Evolutionary conservation across 495 filamentous ascomycete genomes (phyloP).

Genomic region (Aspergillus steynii): DNA sequence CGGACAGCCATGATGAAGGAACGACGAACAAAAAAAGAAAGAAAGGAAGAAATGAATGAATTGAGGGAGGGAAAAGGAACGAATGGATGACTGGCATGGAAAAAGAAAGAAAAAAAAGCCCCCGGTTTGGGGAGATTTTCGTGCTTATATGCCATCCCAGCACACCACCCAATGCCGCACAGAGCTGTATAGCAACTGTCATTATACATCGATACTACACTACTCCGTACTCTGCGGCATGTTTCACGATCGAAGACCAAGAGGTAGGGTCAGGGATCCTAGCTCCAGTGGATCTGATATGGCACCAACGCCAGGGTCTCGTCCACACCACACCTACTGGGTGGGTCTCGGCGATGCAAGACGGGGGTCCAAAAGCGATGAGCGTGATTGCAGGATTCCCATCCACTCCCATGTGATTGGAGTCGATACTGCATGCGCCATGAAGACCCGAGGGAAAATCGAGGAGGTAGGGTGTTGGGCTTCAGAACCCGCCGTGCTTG

Average conservation of each 20-base stretch:
- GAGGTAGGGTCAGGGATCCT: not conserved
- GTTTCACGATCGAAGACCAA: not conserved
- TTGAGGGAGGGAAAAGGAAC: not conserved
- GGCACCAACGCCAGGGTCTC: not conserved
- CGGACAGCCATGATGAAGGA: conserved; percentile 19
- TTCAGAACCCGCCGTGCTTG: not conserved
- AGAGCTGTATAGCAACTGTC: not conserved
- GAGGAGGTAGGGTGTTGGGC: too few species aligned
- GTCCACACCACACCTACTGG: not conserved
- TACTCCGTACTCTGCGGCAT: not conserved
- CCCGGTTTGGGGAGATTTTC: not conserved
- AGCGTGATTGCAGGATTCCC: not conserved
- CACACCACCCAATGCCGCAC: not conserved
- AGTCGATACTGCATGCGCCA: too few species aligned
- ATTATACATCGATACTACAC: not conserved
- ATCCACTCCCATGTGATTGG: not conserved
- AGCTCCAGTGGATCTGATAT: not conserved
- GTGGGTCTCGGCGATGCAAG: not conserved
- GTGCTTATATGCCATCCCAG: not conserved
- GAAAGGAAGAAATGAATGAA: not conserved
- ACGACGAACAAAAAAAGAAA: not conserved
- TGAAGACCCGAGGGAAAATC: too few species aligned
- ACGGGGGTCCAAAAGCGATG: not conserved
- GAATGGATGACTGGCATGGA: not conserved
- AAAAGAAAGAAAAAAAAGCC: not conserved